These are phyloP conservation scores for Venturiaceae sp. DNA, from an alignment of 2,329 filamentous ascomycete genomes.

Conservation along the genomic window DNA sequence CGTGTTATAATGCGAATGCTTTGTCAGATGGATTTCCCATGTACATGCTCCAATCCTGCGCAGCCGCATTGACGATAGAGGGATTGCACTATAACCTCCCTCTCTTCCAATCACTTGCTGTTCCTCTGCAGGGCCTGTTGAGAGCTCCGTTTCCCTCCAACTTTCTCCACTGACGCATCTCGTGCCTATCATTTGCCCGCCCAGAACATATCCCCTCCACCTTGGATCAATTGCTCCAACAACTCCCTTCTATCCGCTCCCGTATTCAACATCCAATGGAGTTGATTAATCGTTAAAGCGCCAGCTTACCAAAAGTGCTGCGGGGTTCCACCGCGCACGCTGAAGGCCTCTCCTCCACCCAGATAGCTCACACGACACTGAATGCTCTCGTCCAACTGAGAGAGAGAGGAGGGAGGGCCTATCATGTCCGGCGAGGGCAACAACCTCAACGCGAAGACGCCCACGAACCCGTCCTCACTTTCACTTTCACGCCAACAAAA, in stretches of 20 bases:
- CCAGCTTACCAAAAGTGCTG: conserved; percentile 12
- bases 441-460: conserved; percentile 16
- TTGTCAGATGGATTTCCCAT: background rate
- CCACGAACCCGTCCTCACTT: conserved; percentile 13
- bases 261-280: conserved; percentile 23
- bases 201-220: background rate
- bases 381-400: conserved; percentile 2
- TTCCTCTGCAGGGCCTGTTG: background rate
- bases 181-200: background rate
- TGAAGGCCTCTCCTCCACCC: conserved; percentile 2
- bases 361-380: background rate
- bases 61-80: background rate
- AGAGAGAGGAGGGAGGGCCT: background rate
- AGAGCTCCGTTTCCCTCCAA: background rate
- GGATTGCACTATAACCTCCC: background rate
- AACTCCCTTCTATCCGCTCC: background rate
- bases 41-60: background rate
- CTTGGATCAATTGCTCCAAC: background rate
- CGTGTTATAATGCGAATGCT: background rate
- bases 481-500: background rate
- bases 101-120: background rate
- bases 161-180: background rate
- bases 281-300: conserved; percentile 29
- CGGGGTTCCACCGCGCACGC: conserved; percentile 4
- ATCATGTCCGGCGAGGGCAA: conserved; percentile 24